These are phyloP conservation scores for Plasmopara halstedii DNA, from an alignment of 352 stramenopile genomes.

Conservation along the genomic window DNA sequence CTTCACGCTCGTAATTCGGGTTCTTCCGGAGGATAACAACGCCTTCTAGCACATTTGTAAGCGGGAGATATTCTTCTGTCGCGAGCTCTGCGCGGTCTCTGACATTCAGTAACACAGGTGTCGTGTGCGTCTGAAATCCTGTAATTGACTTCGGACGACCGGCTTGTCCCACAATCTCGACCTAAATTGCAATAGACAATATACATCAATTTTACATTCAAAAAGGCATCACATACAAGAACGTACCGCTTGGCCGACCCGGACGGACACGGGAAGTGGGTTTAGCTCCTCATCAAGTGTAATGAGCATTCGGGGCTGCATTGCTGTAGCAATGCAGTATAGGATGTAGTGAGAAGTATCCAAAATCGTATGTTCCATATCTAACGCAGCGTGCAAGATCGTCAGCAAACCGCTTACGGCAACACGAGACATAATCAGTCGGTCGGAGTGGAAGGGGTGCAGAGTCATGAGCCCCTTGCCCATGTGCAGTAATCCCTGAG, in stretches of 20 bases:
- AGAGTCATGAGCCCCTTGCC: slow-evolving; percentile 98
- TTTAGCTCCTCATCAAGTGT: slow-evolving; percentile 96
- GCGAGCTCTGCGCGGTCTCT: slow-evolving; percentile 98
- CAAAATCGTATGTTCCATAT: slow-evolving; percentile 97
- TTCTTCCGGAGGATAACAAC: slow-evolving; percentile 99
- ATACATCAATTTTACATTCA: background rate
- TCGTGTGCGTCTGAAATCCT: slow-evolving; percentile 99
- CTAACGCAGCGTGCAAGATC: slow-evolving; percentile 93
- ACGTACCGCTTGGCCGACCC: slow-evolving; percentile 95
- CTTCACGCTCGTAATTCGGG: slow-evolving; percentile 84
- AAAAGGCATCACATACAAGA: background rate
- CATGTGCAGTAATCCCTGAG: slow-evolving; percentile 98
- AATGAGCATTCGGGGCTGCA: slow-evolving; percentile 98
- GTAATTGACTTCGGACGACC: slow-evolving; percentile 99
- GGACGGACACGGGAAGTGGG: slow-evolving; percentile 94
- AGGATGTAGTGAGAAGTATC: slow-evolving; percentile 99
- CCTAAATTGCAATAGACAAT: slow-evolving; percentile 22
- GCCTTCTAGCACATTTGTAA: slow-evolving; percentile 96
- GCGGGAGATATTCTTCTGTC: slow-evolving; percentile 95
- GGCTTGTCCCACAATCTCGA: slow-evolving; percentile 99
- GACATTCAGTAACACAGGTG: slow-evolving; percentile 95
- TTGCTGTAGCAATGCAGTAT: slow-evolving; percentile 96
- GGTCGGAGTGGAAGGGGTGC: slow-evolving; percentile 97
- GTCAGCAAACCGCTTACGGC: slow-evolving; percentile 93
- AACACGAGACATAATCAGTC: slow-evolving; percentile 82